Conservation (phyloP, 2,329 filamentous ascomycete species). For the Penicillium fuscoglaucum region DNA sequence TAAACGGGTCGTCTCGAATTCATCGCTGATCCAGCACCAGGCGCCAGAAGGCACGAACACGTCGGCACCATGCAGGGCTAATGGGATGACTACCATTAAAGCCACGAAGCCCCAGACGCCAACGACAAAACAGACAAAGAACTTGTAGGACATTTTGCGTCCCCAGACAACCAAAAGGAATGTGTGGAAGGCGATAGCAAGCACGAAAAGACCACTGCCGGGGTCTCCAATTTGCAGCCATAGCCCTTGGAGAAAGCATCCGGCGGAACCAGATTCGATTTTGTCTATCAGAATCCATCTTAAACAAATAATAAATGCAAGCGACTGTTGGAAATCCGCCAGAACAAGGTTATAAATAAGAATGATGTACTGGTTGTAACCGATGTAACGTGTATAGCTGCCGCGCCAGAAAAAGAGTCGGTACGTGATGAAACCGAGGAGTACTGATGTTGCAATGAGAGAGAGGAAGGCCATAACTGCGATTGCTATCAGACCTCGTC, state of each 20-base stretch:
- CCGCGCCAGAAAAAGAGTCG: constrained; percentile 53
- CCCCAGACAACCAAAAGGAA: constrained; percentile 52
- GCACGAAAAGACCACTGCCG: constrained; percentile 54
- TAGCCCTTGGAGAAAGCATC: constrained; percentile 54
- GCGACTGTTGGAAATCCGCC: constrained; percentile 55
- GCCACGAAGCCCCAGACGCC: constrained; percentile 50
- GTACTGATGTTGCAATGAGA: constrained; percentile 44
- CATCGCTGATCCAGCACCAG: constrained; percentile 54
- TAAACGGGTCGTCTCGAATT: constrained; percentile 47
- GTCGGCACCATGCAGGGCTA: constrained; percentile 42
- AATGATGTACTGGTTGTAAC: constrained; percentile 57
- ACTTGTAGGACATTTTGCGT: constrained; percentile 47
- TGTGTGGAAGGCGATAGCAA: constrained; percentile 57
- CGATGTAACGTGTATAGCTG: constrained; percentile 51
- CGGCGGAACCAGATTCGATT: constrained; percentile 46
- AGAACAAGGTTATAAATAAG: constrained; percentile 56
- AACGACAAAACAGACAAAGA: constrained; percentile 48
- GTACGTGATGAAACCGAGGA: constrained; percentile 53
- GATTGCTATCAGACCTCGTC: constrained; percentile 49
- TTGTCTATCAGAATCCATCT: constrained; percentile 49
- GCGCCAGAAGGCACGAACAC: constrained; percentile 53
- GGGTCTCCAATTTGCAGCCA: constrained; percentile 56
- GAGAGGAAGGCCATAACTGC: constrained; percentile 51
- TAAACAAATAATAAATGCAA: constrained; percentile 52
- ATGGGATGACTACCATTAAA: constrained; percentile 50